These are phyloP conservation scores for Prasinococcaceae sp. DNA, from an alignment of 139 green algal genomes.

Conservation along the genomic window DNA sequence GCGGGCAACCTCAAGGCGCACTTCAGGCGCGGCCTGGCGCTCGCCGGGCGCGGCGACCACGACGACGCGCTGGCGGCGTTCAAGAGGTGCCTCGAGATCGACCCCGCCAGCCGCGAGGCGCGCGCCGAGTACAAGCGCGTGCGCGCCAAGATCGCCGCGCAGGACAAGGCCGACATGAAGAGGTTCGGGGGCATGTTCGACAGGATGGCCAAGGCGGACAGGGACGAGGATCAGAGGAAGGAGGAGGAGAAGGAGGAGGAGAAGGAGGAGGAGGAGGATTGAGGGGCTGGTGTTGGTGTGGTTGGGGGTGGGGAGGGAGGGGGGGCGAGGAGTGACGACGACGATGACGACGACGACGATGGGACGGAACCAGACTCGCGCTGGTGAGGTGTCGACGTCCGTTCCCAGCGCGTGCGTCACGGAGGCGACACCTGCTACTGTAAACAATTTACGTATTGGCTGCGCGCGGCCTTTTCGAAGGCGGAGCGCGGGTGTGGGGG, in stretches of 20 bases:
- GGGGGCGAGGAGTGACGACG: too few relatives aligned
- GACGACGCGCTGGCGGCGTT: conserved; percentile 33
- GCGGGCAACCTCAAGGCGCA: conserved; percentile 81
- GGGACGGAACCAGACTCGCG: too few relatives aligned
- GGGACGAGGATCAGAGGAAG: conserved; percentile 2
- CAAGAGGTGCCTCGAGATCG: conserved; percentile 38
- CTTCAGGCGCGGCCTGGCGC: conserved; percentile 69
- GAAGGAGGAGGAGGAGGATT: neutral
- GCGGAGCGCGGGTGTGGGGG: too few relatives aligned
- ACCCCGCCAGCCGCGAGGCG: conserved; percentile 42
- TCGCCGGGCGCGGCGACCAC: conserved; percentile 33
- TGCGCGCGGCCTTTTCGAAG: too few relatives aligned
- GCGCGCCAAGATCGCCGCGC: conserved; percentile 21
- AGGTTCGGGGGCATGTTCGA: conserved; percentile 53
- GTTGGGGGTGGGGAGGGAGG: too few relatives aligned
- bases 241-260: neutral
- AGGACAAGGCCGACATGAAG: conserved; percentile 45
- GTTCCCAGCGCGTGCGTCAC: too few relatives aligned
- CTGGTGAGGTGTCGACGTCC: too few relatives aligned
- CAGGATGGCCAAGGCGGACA: conserved; percentile 4
- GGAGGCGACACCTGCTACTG: too few relatives aligned
- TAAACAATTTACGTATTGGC: too few relatives aligned
- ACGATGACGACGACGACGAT: too few relatives aligned
- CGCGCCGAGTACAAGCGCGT: conserved; percentile 24
- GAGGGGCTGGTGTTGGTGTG: too few relatives aligned